Conservation (phyloP, 2,329 filamentous ascomycete genomes). For the Ceratocystis huliohia region DNA sequence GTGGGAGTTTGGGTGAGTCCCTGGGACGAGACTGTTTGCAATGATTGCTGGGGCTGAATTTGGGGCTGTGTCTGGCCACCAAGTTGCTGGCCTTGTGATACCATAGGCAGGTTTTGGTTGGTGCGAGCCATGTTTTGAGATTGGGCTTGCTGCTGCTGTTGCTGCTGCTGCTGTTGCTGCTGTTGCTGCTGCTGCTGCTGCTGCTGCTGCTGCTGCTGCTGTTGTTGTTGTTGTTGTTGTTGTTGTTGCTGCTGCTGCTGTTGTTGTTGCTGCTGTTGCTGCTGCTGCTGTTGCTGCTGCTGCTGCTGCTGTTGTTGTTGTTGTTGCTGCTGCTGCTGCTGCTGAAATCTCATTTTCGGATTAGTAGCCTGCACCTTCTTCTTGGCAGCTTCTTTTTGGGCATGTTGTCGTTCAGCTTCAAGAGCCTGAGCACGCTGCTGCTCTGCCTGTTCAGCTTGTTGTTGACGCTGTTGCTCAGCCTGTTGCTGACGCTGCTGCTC, state of each 20-base stretch:
- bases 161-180: slow-evolving; percentile 10
- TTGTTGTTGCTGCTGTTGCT: slow-evolving; percentile 24
- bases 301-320: slow-evolving; percentile 3
- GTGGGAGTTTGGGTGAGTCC: slow-evolving; percentile 23
- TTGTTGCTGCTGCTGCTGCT: slow-evolving; percentile 29
- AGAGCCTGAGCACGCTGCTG: slow-evolving; percentile 32
- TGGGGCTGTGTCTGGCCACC: slow-evolving; percentile 26
- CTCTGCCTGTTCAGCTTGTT: slow-evolving; percentile 35
- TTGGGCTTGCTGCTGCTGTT: slow-evolving; percentile 31
- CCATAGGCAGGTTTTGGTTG: slow-evolving; percentile 29
- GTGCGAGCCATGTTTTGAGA: slow-evolving; percentile 24
- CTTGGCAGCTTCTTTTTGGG: slow-evolving; percentile 17
- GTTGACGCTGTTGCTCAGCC: slow-evolving; percentile 36
- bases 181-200: slow-evolving; percentile 27
- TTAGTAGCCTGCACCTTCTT: not conserved
- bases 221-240: slow-evolving; percentile 24
- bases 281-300: slow-evolving; percentile 26
- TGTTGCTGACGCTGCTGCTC: slow-evolving; percentile 35
- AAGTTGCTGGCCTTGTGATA: slow-evolving; percentile 25
- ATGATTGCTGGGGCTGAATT: slow-evolving; percentile 25
- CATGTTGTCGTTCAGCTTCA: slow-evolving; percentile 23
- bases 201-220: slow-evolving; percentile 23
- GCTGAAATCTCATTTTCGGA: slow-evolving; percentile 27
- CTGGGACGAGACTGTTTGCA: slow-evolving; percentile 21
- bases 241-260: slow-evolving; percentile 26